Conservation (phyloP, 2,329 filamentous ascomycete species). For the Diplodia mutila region DNA sequence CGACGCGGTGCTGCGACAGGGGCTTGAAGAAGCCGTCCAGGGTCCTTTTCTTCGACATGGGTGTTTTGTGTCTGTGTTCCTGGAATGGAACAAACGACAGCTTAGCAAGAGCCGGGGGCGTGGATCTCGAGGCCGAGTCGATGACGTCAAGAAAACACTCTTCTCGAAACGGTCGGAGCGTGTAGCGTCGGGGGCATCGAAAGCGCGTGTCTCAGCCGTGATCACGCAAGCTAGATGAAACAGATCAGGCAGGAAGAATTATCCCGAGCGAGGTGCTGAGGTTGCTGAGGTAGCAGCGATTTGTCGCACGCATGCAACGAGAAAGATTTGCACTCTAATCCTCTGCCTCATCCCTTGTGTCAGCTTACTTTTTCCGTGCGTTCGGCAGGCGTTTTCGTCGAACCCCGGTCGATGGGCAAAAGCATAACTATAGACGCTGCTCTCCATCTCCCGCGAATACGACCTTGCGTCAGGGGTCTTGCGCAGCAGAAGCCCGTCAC, state of each 20-base stretch:
- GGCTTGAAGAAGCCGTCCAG: slow-evolving; percentile 71
- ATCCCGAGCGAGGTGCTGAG: background rate
- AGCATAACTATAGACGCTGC: slow-evolving; percentile 19
- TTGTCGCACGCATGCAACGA: slow-evolving; percentile 21
- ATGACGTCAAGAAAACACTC: slow-evolving; percentile 17
- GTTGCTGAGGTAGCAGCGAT: slow-evolving; percentile 1
- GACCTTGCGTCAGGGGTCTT: slow-evolving; percentile 14
- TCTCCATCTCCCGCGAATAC: slow-evolving; percentile 20
- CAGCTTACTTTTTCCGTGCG: slow-evolving; percentile 5
- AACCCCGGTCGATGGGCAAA: slow-evolving; percentile 13
- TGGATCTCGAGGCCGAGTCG: background rate
- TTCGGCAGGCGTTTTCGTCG: slow-evolving; percentile 14
- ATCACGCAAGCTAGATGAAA: slow-evolving; percentile 21
- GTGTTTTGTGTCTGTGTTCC: background rate
- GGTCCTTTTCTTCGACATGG: slow-evolving; percentile 59
- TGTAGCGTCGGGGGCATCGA: background rate
- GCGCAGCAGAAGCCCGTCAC: background rate
- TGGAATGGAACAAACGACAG: background rate
- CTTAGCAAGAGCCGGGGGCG: background rate
- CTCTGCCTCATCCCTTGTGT: background rate
- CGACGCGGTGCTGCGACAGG: slow-evolving; percentile 35
- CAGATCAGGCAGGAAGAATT: slow-evolving; percentile 7
- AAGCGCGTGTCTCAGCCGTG: slow-evolving; percentile 10
- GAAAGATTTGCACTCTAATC: background rate
- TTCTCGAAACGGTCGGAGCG: slow-evolving; percentile 5